These are phyloP conservation scores for Arachnomyces sp. DNA, from an alignment of 2,329 filamentous ascomycete genomes.

Conservation along the genomic window DNA sequence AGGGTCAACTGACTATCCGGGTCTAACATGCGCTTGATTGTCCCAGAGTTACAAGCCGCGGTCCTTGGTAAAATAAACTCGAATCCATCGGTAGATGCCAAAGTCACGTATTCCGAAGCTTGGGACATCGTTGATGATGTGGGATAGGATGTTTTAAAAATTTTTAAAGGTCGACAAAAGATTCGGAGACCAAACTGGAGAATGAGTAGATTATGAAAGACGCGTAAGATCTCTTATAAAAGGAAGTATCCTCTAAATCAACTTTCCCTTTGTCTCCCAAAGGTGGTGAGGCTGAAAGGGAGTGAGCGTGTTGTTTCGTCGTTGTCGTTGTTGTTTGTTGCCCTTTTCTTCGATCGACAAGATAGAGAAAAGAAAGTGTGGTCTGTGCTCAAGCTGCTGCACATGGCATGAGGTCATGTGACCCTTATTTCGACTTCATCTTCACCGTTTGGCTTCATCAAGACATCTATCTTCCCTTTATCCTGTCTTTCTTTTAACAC, in stretches of 20 bases:
- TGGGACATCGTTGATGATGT: slow-evolving; percentile 12
- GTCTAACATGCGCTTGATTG: slow-evolving; percentile 58
- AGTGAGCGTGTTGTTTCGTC: no score
- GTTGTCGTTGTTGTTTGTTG: background rate
- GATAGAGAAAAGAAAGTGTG: slow-evolving; percentile 8
- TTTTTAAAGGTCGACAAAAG: background rate
- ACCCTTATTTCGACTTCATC: slow-evolving; percentile 3
- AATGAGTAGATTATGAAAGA: no score
- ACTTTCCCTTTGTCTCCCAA: no score
- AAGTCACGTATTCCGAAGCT: slow-evolving; percentile 51
- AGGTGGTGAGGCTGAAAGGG: no score
- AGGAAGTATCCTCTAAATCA: no score
- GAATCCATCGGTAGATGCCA: slow-evolving; percentile 58
- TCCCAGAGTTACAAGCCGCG: slow-evolving; percentile 53
- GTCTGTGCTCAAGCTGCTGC: slow-evolving; percentile 22
- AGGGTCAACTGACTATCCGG: slow-evolving; percentile 46
- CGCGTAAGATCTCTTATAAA: no score
- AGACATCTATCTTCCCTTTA: no score
- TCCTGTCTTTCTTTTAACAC: no score
- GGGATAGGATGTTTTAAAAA: slow-evolving; percentile 4
- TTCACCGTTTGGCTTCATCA: background rate
- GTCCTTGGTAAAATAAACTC: slow-evolving; percentile 57
- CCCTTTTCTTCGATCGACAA: background rate
- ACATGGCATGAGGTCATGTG: no score
- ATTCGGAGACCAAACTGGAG: slow-evolving; percentile 57